phyloP scores from a whole-genome alignment of 176 grass and related monocot genomes.

The Dendrocalamus sinicus region DNA sequence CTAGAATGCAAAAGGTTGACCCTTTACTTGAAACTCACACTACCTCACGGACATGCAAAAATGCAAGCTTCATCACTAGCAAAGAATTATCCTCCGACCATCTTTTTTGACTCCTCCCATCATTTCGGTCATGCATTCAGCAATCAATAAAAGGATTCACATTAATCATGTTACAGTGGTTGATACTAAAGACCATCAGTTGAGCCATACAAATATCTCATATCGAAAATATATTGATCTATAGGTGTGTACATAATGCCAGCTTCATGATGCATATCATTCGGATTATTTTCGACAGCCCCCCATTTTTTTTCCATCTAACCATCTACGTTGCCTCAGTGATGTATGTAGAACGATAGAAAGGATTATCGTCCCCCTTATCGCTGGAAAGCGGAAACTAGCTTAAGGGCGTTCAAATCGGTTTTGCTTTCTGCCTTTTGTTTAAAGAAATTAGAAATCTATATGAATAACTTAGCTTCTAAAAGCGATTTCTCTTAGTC shows the following conservation, averaged over 20 bases:
- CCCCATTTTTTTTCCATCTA: background rate
- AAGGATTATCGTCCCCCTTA: too few species aligned
- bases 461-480: too few species aligned
- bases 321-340: background rate
- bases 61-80: background rate
- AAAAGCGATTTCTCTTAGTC: too few species aligned
- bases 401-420: too few species aligned
- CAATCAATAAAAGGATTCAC: background rate
- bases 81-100: background rate
- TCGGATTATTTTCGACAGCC: background rate
- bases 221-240: background rate
- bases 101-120: background rate
- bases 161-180: background rate
- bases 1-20: too few species aligned
- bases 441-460: too few species aligned
- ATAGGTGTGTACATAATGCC: background rate
- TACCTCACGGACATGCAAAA: background rate
- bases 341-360: too few species aligned
- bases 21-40: constrained; percentile 23
- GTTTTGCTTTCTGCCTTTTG: too few species aligned
- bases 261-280: background rate
- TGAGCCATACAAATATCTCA: background rate
- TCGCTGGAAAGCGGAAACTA: too few species aligned
- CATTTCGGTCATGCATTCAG: background rate
- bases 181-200: background rate